Evolutionary conservation across 805 yeast species (phyloP).

Genomic region (Lachancea thermotolerans): DNA sequence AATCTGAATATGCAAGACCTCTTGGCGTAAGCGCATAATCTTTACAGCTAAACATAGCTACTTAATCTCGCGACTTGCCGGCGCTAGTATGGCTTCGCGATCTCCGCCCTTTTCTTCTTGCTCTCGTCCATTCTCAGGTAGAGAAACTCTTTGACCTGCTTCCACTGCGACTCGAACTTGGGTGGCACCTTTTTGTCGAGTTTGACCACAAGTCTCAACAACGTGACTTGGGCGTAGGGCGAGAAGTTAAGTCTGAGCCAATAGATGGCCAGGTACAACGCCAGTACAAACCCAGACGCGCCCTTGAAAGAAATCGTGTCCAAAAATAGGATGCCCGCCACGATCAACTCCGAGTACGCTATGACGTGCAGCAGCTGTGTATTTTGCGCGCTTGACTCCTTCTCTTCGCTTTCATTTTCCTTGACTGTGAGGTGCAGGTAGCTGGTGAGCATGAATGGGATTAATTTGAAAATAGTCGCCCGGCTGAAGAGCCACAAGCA

Average conservation of each 20-base stretch:
- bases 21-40: not conserved
- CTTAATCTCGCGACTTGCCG: not conserved
- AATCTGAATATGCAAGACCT: constrained; percentile 6
- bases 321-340: constrained; percentile 45
- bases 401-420: constrained; percentile 1
- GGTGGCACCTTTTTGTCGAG: constrained; percentile 32
- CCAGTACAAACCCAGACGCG: constrained; percentile 63
- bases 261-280: constrained; percentile 49
- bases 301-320: constrained; percentile 56
- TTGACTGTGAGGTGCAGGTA: constrained; percentile 45
- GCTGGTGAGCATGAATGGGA: constrained; percentile 55
- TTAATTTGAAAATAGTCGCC: constrained; percentile 55
- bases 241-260: constrained; percentile 64
- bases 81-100: not conserved
- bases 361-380: constrained; percentile 32
- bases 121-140: constrained; percentile 36
- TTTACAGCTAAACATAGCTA: not conserved
- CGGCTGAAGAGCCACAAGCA: constrained; percentile 57
- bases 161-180: constrained; percentile 36
- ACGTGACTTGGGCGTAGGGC: constrained; percentile 34
- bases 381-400: constrained; percentile 18
- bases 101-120: constrained; percentile 16
- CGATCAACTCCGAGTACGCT: constrained; percentile 54
- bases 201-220: constrained; percentile 25
- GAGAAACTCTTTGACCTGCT: constrained; percentile 35